Conservation (phyloP, 208 protist species). For the Leishmania guyanensis region DNA sequence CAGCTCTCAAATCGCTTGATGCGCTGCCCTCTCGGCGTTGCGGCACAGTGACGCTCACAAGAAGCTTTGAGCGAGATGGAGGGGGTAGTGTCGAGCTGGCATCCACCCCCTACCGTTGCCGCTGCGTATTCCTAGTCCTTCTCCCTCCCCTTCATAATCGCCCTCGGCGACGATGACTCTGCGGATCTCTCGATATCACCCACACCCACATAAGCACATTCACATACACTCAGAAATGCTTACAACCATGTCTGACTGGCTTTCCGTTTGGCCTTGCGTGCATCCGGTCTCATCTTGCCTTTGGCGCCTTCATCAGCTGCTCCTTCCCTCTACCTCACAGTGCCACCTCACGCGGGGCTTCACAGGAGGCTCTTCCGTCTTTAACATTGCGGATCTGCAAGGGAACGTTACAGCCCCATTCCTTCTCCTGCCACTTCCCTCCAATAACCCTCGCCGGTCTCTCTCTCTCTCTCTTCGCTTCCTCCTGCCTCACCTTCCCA, state of each 20-base stretch:
- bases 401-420: background rate
- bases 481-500: background rate
- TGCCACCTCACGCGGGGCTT: background rate
- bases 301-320: background rate
- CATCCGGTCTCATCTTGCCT: background rate
- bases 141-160: background rate
- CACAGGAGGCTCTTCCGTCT: background rate
- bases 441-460: background rate
- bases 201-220: background rate
- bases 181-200: background rate
- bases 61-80: background rate
- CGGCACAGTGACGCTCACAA: background rate
- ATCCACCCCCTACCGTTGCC: background rate
- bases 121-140: background rate
- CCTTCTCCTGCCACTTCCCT: background rate
- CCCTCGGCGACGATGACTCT: background rate
- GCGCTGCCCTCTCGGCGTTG: background rate
- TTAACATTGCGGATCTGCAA: background rate
- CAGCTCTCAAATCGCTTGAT: constrained; percentile 59
- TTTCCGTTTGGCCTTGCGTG: background rate
- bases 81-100: background rate
- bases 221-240: background rate
- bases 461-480: background rate
- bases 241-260: background rate
- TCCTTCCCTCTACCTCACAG: background rate